These are phyloP conservation scores for Vachellia pachyceras DNA, from an alignment of 306 rosid species.

Conservation along the genomic window DNA sequence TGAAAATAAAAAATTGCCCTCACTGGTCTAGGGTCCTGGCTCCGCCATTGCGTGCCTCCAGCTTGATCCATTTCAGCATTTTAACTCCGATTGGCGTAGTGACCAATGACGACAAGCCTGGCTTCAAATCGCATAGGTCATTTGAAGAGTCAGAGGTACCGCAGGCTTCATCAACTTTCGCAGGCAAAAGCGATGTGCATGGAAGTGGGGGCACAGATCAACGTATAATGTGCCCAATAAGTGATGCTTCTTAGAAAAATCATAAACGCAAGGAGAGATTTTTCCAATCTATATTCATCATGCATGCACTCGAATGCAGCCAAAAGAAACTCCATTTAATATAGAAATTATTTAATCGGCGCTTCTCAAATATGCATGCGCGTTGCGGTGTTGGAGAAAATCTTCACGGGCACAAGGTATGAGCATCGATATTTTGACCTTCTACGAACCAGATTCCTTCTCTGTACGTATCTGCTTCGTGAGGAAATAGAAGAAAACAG, in stretches of 20 bases:
- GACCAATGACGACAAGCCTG: not conserved
- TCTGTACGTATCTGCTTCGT: not conserved
- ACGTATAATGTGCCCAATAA: not conserved
- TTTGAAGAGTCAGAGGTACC: not conserved
- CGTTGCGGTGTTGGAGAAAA: not conserved
- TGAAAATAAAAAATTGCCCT: no score
- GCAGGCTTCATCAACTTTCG: not conserved
- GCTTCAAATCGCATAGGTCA: not conserved
- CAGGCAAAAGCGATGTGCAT: not conserved
- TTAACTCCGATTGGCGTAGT: no score
- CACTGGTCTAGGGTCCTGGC: no score
- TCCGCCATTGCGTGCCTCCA: no score
- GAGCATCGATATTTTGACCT: constrained; percentile 6
- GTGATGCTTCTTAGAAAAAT: not conserved
- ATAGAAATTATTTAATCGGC: not conserved
- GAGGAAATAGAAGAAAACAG: not conserved
- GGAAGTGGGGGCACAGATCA: not conserved
- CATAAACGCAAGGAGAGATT: not conserved
- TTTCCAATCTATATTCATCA: not conserved
- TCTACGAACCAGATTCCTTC: not conserved
- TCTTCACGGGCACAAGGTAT: not conserved
- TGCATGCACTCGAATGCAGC: constrained; percentile 9
- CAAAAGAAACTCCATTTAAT: not conserved
- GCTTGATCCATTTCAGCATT: no score
- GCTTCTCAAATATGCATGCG: not conserved